Conservation (phyloP, 805 yeast species). For the Starmera caribaea region DNA sequence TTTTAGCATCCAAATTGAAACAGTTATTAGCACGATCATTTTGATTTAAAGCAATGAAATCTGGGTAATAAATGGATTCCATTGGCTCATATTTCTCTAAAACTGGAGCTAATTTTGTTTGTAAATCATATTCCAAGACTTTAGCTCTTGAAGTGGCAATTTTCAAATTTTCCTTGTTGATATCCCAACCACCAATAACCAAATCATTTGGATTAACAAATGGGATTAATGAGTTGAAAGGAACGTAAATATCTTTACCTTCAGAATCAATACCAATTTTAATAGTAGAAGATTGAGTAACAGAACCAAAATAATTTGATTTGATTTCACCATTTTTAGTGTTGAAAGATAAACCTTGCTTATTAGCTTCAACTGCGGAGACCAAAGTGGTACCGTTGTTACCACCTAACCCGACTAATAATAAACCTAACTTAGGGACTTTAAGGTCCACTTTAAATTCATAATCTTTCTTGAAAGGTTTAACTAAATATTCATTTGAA, state of each 20-base stretch:
- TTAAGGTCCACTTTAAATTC: constrained; percentile 78
- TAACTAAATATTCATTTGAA: constrained; percentile 47
- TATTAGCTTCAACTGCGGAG: constrained; percentile 80
- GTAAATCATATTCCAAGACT: constrained; percentile 81
- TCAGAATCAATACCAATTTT: constrained; percentile 75
- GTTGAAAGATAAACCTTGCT: constrained; percentile 64
- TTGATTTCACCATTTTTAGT: constrained; percentile 68
- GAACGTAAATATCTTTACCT: constrained; percentile 86
- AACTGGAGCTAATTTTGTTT: constrained; percentile 58
- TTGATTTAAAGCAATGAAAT: constrained; percentile 93
- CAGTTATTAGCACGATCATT: constrained; percentile 86
- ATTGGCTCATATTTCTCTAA: constrained; percentile 59
- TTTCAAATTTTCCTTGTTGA: constrained; percentile 58
- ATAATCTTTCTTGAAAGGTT: constrained; percentile 64
- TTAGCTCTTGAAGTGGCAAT: constrained; percentile 78
- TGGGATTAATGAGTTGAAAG: constrained; percentile 84
- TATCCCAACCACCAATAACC: constrained; percentile 93
- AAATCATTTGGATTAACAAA: constrained; percentile 86
- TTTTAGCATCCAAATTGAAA: constrained; percentile 40
- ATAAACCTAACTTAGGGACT: constrained; percentile 77
- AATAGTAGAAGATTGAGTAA: constrained; percentile 85
- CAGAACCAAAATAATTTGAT: constrained; percentile 85
- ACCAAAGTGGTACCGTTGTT: constrained; percentile 91
- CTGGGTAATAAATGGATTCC: constrained; percentile 89
- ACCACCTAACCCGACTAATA: constrained; percentile 94